Base-by-base conservation (phyloP, 1,284 basidiomycete species). In the Marasmius tenuissimus region DNA sequence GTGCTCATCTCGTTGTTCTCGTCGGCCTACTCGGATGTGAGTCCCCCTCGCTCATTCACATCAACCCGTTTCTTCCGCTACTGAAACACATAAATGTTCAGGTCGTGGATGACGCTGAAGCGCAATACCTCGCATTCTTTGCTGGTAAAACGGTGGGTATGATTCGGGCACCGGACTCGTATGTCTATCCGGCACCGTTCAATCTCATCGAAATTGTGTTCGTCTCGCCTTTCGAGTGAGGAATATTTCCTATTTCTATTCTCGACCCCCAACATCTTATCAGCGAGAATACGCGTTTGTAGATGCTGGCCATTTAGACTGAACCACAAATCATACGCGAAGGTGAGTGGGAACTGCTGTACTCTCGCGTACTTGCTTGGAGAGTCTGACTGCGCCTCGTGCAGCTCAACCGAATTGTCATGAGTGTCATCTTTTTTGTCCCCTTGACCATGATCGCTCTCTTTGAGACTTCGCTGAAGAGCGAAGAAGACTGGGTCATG, bases 1-100 rank as follows among this genome's bases (percentile, higher is more conserved):
- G 89, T 99, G 70, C 84, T 99, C 68, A 95, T 99, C 68, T 98
- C 97, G 11, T 78, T 98, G 69, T 98, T 96, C 72, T 88, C 94
- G 11, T 93, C 93, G 39, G 94, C 94, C 0, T 96, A 96, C 71
- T 85, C 88, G 14, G 93, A 94, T 69, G 92, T 94, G 69, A 78
- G 85, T 81, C n/a, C 59, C 55, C 65, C 61, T 53, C 5, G 38
- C 42, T n/a, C 60, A 51, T 12, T 37, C 42, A 39, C 52, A 58
- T n/a, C n/a, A n/a, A n/a, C n/a, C n/a, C n/a, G n/a, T n/a, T n/a
- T n/a, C n/a, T n/a, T n/a, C n/a, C n/a, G n/a, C n/a, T n/a, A n/a
- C n/a, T n/a, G n/a, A n/a, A n/a, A n/a, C n/a, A n/a, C n/a, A n/a
- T n/a, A 27, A 27, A 27, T 50, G 20, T 27, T 5, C 55, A 87